phyloP scores from a whole-genome alignment of 805 yeast species.

The Brettanomyces naardenensis region DNA sequence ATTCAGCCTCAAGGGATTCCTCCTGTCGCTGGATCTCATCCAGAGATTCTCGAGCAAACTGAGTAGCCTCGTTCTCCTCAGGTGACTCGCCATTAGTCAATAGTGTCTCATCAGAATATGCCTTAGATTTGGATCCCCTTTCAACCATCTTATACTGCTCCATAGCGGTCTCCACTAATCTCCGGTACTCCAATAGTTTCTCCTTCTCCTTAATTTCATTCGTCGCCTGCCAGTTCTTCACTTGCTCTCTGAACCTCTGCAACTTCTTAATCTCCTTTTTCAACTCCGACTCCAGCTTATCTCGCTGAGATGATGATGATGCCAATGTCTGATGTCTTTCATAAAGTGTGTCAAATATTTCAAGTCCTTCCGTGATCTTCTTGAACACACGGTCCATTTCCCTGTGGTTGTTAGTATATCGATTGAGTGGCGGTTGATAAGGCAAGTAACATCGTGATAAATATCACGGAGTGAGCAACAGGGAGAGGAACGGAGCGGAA shows the following conservation, averaged over 20 bases:
- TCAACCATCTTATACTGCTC: constrained; percentile 55
- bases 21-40: constrained; percentile 78
- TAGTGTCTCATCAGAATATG: constrained; percentile 50
- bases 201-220: constrained; percentile 40
- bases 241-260: constrained; percentile 53
- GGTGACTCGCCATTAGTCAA: constrained; percentile 48
- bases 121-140: constrained; percentile 48
- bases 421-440: constrained; percentile 1
- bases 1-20: constrained; percentile 69
- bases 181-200: constrained; percentile 38
- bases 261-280: constrained; percentile 54
- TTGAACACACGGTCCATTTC: constrained; percentile 60
- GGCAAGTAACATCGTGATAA: no score
- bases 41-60: constrained; percentile 59
- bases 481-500: background rate
- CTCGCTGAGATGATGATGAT: constrained; percentile 44
- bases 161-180: constrained; percentile 40
- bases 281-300: constrained; percentile 46
- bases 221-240: constrained; percentile 51
- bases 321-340: constrained; percentile 42
- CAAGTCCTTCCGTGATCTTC: constrained; percentile 50
- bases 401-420: constrained; percentile 13
- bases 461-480: no score
- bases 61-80: constrained; percentile 64
- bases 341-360: constrained; percentile 45